Evolutionary conservation across 306 rosid genomes (phyloP).

Genomic region (Potentilla sterilis): DNA sequence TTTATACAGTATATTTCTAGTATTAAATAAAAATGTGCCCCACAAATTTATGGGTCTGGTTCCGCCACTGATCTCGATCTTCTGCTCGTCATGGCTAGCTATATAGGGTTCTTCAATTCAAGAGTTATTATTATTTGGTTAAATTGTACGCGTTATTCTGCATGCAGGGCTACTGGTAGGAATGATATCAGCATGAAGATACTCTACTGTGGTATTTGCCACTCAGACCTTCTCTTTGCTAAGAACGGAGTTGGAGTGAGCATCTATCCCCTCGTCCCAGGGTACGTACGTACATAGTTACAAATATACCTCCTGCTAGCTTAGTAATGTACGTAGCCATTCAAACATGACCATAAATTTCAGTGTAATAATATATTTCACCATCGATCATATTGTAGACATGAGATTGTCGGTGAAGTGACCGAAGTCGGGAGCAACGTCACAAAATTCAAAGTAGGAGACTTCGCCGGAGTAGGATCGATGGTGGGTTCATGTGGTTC

Average conservation of each 20-base stretch:
- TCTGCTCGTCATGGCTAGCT: too few species aligned
- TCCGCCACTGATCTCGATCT: too few species aligned
- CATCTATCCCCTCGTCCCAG: conserved; percentile 15
- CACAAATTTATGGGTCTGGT: too few species aligned
- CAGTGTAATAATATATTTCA: too few species aligned
- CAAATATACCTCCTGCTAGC: background rate
- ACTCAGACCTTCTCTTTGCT: conserved; percentile 14
- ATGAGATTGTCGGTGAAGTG: conserved; percentile 18
- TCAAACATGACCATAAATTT: background rate
- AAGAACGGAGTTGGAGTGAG: conserved; percentile 10
- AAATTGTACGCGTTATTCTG: too few species aligned
- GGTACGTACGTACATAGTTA: too few species aligned
- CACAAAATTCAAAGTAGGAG: conserved; percentile 15
- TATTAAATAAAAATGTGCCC: too few species aligned
- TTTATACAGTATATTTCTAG: too few species aligned
- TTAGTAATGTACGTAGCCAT: background rate
- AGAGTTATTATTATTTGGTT: too few species aligned
- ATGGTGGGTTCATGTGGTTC: conserved; percentile 17
- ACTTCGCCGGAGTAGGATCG: conserved; percentile 18
- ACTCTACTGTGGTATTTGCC: conserved; percentile 27
- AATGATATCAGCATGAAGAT: conserved; percentile 20
- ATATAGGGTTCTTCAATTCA: background rate
- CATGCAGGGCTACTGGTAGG: background rate
- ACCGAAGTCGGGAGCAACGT: conserved; percentile 20
- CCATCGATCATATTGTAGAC: background rate